A percentile compares a stretch with the other conserved stretches of the same genome.
These are phyloP conservation scores for Trichoderma sp. DNA, from an alignment of 2,329 filamentous ascomycete species.

Conservation along the genomic window DNA sequence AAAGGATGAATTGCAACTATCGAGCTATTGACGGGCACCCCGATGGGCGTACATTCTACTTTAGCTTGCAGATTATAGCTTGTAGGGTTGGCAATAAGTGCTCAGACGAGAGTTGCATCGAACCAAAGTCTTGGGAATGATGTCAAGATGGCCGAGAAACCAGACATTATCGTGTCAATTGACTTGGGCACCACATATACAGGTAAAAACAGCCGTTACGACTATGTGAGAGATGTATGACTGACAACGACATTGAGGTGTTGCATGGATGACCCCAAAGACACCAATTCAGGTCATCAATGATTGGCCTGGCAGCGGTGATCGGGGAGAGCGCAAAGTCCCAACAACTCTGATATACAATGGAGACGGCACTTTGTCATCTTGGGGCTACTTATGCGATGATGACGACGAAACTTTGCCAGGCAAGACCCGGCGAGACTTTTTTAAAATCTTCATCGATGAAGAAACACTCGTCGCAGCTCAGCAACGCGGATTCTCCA, in stretches of 20 bases:
- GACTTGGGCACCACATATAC: conserved; percentile 48
- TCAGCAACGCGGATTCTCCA: conserved; percentile 43
- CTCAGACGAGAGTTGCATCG: not conserved
- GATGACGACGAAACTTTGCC: conserved; percentile 39
- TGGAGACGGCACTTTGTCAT: conserved; percentile 39
- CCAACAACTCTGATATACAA: conserved; percentile 51
- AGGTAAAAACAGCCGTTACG: conserved; percentile 27
- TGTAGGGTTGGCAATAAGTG: no score
- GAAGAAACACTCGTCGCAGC: conserved; percentile 41
- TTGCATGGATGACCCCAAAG: conserved; percentile 38
- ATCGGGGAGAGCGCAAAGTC: conserved; percentile 54
- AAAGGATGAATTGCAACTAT: not conserved
- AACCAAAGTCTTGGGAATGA: not conserved
- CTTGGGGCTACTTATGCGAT: conserved; percentile 53
- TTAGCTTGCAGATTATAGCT: not conserved
- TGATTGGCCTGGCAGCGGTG: conserved; percentile 53
- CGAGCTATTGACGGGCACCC: not conserved
- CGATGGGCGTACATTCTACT: no score
- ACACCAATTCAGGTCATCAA: conserved; percentile 45
- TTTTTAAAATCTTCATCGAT: conserved; percentile 57
- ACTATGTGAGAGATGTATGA: fast-evolving
- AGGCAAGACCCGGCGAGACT: conserved; percentile 41
- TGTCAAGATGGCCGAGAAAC: conserved; percentile 29
- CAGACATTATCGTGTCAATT: conserved; percentile 38
- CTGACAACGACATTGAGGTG: conserved; percentile 28